Conservation (phyloP, 306 rosid genomes). For the Gastrolobium bilobum region DNA sequence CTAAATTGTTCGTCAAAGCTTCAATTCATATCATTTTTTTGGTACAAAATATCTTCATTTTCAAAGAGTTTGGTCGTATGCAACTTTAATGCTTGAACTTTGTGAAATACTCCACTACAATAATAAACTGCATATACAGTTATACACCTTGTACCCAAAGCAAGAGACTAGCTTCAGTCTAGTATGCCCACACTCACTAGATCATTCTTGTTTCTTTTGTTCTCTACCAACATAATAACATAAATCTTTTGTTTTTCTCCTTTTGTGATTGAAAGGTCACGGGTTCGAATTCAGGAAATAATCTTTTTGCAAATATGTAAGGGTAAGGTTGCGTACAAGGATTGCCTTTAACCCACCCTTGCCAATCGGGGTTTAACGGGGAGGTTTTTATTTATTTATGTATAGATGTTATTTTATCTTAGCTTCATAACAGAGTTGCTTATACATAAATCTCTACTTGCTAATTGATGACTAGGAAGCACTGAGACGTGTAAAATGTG, state of each 20-base stretch:
- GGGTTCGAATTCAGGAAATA: too few species aligned
- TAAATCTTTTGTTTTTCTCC: background rate
- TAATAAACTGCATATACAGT: background rate
- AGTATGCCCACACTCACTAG: background rate
- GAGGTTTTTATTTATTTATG: too few species aligned
- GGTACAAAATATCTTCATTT: slow-evolving; percentile 1
- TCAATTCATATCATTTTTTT: background rate
- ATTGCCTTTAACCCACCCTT: too few species aligned
- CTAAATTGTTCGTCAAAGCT: background rate
- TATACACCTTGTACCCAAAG: background rate
- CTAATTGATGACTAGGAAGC: background rate
- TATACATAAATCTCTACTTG: background rate
- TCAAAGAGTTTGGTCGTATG: slow-evolving; percentile 1
- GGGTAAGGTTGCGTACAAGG: too few species aligned
- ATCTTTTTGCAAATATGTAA: too few species aligned
- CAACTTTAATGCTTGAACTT: slow-evolving; percentile 9
- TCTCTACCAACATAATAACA: background rate
- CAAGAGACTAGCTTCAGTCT: slow-evolving; percentile 4
- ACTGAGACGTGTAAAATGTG: background rate
- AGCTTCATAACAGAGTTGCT: background rate
- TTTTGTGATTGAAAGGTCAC: too few species aligned
- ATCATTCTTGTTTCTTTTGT: slow-evolving; percentile 11
- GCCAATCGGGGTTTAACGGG: too few species aligned
- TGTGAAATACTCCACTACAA: background rate
- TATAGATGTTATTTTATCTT: slow-evolving; percentile 1